phyloP scores from a whole-genome alignment of 2,329 filamentous ascomycete species.

The Penicillium sp. region DNA sequence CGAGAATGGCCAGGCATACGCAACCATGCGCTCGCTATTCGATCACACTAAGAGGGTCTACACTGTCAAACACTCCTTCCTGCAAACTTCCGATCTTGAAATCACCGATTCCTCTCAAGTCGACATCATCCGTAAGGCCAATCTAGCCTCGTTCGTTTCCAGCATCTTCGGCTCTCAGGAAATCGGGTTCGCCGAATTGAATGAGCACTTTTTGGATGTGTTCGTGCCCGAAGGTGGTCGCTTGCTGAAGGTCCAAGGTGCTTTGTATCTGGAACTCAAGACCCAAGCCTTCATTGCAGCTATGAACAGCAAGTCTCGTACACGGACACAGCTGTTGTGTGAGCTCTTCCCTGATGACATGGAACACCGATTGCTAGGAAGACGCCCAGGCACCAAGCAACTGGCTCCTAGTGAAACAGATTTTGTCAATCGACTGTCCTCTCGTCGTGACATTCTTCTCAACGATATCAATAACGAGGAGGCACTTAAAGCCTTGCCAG shows the following conservation, averaged over 20 bases:
- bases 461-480: slow-evolving; percentile 58
- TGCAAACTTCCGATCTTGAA: slow-evolving; percentile 58
- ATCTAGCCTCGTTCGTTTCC: slow-evolving; percentile 67
- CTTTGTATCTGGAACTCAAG: slow-evolving; percentile 67
- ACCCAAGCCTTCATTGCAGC: slow-evolving; percentile 69
- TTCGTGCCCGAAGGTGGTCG: slow-evolving; percentile 65
- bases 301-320: slow-evolving; percentile 59
- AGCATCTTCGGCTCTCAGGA: slow-evolving; percentile 67
- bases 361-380: slow-evolving; percentile 56
- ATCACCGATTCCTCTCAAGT: slow-evolving; percentile 58
- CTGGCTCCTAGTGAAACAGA: slow-evolving; percentile 64
- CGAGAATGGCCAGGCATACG: slow-evolving; percentile 64
- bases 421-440: slow-evolving; percentile 60
- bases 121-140: slow-evolving; percentile 66
- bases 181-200: slow-evolving; percentile 66
- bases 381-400: slow-evolving; percentile 59
- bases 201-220: slow-evolving; percentile 66
- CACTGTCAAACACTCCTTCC: slow-evolving; percentile 59
- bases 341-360: slow-evolving; percentile 64
- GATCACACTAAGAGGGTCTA: slow-evolving; percentile 68
- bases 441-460: slow-evolving; percentile 61
- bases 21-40: slow-evolving; percentile 64
- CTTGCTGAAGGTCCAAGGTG: slow-evolving; percentile 63
- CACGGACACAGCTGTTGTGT: slow-evolving; percentile 60
- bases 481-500: slow-evolving; percentile 54